These are phyloP conservation scores for Teratosphaeria zuluensis DNA, from an alignment of 2,329 filamentous ascomycete species.

Conservation along the genomic window DNA sequence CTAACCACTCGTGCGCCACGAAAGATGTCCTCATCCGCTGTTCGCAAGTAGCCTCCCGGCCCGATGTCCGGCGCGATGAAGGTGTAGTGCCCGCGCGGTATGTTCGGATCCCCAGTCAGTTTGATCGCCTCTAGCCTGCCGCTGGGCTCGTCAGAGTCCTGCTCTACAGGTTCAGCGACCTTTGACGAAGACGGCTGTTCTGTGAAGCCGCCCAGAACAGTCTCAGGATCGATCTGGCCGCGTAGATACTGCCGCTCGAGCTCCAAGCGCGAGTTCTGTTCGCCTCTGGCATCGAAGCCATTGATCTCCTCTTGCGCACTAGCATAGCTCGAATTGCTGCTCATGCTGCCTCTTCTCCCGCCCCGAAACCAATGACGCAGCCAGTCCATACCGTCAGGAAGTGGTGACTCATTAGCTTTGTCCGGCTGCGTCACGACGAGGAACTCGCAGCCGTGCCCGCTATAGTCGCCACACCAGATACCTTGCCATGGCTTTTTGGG, in stretches of 20 bases:
- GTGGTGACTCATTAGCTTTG: constrained; percentile 26
- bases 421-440: constrained; percentile 70
- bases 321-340: constrained; percentile 10
- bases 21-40: constrained; percentile 59
- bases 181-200: neutral
- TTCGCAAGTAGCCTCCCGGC: constrained; percentile 51
- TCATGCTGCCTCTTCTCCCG: constrained; percentile 11
- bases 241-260: neutral
- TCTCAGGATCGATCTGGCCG: neutral
- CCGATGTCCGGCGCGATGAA: constrained; percentile 75
- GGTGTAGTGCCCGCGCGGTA: constrained; percentile 75
- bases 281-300: neutral
- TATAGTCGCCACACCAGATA: constrained; percentile 89
- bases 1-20: constrained; percentile 63
- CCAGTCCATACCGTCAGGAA: constrained; percentile 29
- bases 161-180: neutral
- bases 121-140: constrained; percentile 77
- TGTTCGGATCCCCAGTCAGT: constrained; percentile 81
- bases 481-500: constrained; percentile 72
- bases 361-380: constrained; percentile 22
- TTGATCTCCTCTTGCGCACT: constrained; percentile 22
- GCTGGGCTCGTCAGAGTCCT: constrained; percentile 33
- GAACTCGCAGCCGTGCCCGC: constrained; percentile 80
- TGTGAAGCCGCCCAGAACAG: constrained; percentile 1
- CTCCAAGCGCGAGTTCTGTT: neutral